Evolutionary conservation across 148 eudicot species (phyloP).

Genomic region (Chenopodium formosanum): DNA sequence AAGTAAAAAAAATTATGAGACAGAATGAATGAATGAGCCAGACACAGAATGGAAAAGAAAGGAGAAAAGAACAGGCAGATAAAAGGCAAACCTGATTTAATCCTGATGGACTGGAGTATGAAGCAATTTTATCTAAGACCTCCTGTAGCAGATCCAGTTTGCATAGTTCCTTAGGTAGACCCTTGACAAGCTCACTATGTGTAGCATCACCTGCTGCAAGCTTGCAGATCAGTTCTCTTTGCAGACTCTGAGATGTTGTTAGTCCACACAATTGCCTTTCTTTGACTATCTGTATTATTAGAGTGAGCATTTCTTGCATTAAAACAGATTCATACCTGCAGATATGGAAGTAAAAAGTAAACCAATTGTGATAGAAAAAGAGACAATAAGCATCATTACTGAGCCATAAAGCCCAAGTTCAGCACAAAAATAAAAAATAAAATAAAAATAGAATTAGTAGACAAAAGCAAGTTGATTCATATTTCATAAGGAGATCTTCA

Average conservation of each 20-base stretch:
- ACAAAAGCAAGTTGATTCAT: not conserved
- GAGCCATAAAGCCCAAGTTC: not conserved
- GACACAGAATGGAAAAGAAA: not conserved
- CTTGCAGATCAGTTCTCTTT: constrained; percentile 83
- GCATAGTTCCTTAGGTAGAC: constrained; percentile 77
- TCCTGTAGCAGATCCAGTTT: constrained; percentile 66
- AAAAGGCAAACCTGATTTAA: constrained; percentile 75
- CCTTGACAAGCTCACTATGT: constrained; percentile 85
- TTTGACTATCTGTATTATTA: constrained; percentile 85
- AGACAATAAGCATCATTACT: not conserved
- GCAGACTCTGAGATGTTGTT: constrained; percentile 63
- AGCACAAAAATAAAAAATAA: not conserved
- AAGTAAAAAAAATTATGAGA: constrained; percentile 3
- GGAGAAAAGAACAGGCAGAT: not conserved
- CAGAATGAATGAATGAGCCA: not conserved
- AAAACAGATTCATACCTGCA: constrained; percentile 84
- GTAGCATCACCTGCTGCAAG: constrained; percentile 88
- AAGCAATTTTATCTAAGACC: constrained; percentile 67
- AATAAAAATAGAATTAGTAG: not conserved
- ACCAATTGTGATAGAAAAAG: not conserved
- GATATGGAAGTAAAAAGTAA: constrained; percentile 13
- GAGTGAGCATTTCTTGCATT: constrained; percentile 80
- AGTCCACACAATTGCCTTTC: constrained; percentile 91
- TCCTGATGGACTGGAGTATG: constrained; percentile 86
- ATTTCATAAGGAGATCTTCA: not conserved